Evolutionary conservation across 2,329 filamentous ascomycete genomes (phyloP).

Genomic region (Nothophaeocryptopus gaeumannii): DNA sequence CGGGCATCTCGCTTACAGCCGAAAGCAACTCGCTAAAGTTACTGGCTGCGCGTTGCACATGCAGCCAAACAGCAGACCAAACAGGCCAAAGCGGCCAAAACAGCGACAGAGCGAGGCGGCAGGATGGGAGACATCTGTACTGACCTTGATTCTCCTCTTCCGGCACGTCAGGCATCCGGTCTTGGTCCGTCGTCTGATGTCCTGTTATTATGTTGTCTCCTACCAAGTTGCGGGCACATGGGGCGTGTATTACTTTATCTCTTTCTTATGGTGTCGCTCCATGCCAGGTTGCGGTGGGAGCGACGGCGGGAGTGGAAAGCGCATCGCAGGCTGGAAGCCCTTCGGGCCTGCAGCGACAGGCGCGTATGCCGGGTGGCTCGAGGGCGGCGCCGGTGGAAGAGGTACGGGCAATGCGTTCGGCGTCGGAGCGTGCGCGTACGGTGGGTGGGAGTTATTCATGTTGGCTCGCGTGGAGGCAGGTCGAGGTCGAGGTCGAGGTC

Average conservation of each 20-base stretch:
- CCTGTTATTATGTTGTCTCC: too few species aligned
- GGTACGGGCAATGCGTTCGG: too few species aligned
- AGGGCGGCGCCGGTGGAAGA: conserved; percentile 7
- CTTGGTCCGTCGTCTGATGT: conserved; percentile 53
- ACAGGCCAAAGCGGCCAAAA: too few species aligned
- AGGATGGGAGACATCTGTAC: conserved; percentile 27
- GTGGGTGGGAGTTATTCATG: too few species aligned
- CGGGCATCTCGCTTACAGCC: too few species aligned
- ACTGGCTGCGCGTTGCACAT: too few species aligned
- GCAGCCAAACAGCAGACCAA: too few species aligned
- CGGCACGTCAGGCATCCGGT: conserved; percentile 55
- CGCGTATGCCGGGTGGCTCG: not conserved
- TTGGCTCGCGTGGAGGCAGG: too few species aligned
- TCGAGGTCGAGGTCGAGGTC: too few species aligned
- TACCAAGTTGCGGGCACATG: too few species aligned
- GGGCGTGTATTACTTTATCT: conserved; percentile 56
- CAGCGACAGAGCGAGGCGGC: not conserved
- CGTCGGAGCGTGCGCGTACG: too few species aligned
- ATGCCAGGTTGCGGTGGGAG: not conserved
- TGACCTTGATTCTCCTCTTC: conserved; percentile 68
- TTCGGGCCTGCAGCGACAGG: conserved; percentile 8
- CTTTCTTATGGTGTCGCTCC: conserved; percentile 56
- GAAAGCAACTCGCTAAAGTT: too few species aligned
- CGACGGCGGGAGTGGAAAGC: conserved; percentile 55
- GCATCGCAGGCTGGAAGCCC: conserved; percentile 33